Conservation (phyloP, 1,139 yeast species). For the Scheffersomyces illinoinensis region DNA sequence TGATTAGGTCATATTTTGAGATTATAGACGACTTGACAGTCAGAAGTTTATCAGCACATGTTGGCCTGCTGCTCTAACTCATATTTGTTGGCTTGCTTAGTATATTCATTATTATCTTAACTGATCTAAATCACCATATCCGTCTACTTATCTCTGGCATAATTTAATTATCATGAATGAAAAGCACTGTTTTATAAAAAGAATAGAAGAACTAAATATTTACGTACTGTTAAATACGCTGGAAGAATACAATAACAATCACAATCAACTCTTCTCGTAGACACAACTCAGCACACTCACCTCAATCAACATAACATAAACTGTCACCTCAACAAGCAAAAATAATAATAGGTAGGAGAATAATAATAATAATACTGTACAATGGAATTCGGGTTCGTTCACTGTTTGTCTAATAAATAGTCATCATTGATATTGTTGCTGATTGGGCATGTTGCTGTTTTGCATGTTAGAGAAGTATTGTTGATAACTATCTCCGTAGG, state of each 20-base stretch:
- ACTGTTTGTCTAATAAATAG: neutral
- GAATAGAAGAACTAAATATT: neutral
- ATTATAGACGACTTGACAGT: neutral
- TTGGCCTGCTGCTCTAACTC: neutral
- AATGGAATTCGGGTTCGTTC: neutral
- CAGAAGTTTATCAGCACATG: no score
- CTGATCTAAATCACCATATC: neutral
- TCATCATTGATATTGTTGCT: conserved; percentile 40
- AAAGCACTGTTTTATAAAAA: neutral
- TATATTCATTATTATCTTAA: neutral
- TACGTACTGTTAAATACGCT: neutral
- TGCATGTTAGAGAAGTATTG: conserved; percentile 62
- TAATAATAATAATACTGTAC: conserved; percentile 1
- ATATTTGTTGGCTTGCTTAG: no score
- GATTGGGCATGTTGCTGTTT: conserved; percentile 48
- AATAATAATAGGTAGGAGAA: conserved; percentile 7
- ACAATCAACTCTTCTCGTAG: neutral
- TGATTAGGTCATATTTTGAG: neutral
- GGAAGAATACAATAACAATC: neutral
- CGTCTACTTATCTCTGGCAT: neutral
- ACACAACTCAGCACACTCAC: neutral
- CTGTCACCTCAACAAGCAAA: neutral
- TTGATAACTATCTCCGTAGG: conserved; percentile 47
- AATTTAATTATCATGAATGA: neutral
- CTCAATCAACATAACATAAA: conserved; percentile 1